Base-by-base conservation (phyloP, 1,284 basidiomycete species). In the Marasmius oreades region DNA sequence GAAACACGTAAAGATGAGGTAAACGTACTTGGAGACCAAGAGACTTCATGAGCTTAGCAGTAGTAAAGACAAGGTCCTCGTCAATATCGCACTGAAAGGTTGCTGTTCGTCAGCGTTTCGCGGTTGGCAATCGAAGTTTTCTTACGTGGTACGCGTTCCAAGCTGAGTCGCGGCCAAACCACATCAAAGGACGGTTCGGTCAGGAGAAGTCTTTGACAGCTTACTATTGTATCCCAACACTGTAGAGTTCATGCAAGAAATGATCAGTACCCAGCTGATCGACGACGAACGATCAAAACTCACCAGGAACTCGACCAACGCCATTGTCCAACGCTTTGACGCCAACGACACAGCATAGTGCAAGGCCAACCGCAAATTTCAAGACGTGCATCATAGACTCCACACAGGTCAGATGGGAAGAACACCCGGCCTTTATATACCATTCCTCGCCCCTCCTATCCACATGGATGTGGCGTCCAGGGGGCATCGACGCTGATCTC, bases 11-110 rank as follows among this genome's bases (percentile, higher is more conserved):
- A 31, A 37, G 18, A 4, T 26, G 23, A 43, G 36, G 16, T 36
- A 43, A 43, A 57, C 64, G 39, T 33, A 70, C 73, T 42, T 62
- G 60, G 14, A 81, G 71, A n/a, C 79, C 77, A 5, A 77, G 68
- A n/a, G 69, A 68, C 57, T 74, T 73, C 70, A 81, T 72, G 28
- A 71, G 54, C 14, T 69, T 61, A 2, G 79, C 76, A 1, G 73
- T 74, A 56, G 71, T 62, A 33, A 77, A 59, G 26, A 81, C 70
- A 26, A 81, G 66, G 5, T 66, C 60, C 61, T 81, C 77, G 51
- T 76, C 67, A 55, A 80, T 78, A 57, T 73, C 68, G 59, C 78
- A 81, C 76, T 79, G 54, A 10, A 53, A n/a, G n/a, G n/a, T n/a
- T 26, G 8, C 1, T 16, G 20, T 20, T 33, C 18, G 22, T 44